Evolutionary conservation across 352 stramenopile genomes (phyloP), one percentile per base, ranked within the genome.

Genomic region (Peronospora tabacina): DNA sequence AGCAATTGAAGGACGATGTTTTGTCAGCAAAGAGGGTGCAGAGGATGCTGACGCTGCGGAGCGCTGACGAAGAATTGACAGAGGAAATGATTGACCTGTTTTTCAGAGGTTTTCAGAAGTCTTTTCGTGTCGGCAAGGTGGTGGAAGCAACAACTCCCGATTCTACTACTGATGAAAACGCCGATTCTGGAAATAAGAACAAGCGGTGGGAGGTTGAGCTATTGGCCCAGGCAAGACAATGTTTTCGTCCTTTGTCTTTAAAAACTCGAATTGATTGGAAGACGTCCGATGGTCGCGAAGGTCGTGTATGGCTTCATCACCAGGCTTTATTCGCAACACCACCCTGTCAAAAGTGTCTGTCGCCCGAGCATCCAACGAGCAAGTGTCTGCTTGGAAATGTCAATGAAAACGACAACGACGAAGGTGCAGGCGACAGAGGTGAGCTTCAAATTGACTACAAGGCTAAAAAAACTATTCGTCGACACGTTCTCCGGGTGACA

Each of bases 301-400:
- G 55, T 17, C 34, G 42, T 9, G 61, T 80, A 30, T 80, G 70
- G 70, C n/a, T 80, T 52, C 67, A 77, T 61, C 70, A 80, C 34
- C 59, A 72, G 7, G 48, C 58, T 39, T 44, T 71, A 15, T 70
- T 68, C 39, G 33, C 60, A 15, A 72, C 65, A 20, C 59, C 59
- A 32, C 63, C 66, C 1, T 75, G 66, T 29, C 39, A 41, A 6
- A 67, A 58, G 49, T 75, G 61, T 45, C 35, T 75, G 29, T 71
- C 61, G 30, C 62, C 66, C 5, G 32, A 58, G 11, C 65, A 74
- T 41, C 13, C 40, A 13, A 68, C 53, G 15, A 40, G 41, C 10
- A 59, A 46, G 24, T 71, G 62, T n/a, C 22, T 28, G 46, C 13
- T 28, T 7, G 36, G 45, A 48, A 38, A 49, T 16, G 3, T 19